Evolutionary conservation across 805 yeast genomes (phyloP).

Genomic region (Dipodascopsis uninucleata): DNA sequence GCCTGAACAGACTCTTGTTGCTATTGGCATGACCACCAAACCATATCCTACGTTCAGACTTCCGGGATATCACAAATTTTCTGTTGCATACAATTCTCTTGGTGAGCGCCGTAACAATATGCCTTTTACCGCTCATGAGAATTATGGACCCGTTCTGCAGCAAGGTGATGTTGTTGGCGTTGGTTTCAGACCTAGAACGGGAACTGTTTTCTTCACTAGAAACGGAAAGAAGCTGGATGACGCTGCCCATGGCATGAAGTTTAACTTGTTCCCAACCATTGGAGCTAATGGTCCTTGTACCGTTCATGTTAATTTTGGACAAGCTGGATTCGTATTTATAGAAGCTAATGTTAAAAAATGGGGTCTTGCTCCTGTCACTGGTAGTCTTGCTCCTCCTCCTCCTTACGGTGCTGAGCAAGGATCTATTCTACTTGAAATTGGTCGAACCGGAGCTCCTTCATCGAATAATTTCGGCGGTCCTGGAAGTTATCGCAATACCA

Average conservation of each 20-base stretch:
- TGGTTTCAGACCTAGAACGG: constrained; percentile 78
- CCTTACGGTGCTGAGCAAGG: constrained; percentile 76
- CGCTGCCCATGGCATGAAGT: constrained; percentile 65
- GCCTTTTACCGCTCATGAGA: constrained; percentile 58
- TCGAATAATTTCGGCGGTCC: constrained; percentile 8
- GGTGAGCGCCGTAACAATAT: constrained; percentile 79
- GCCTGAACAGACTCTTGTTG: constrained; percentile 47
- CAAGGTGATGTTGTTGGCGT: constrained; percentile 93
- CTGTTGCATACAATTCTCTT: constrained; percentile 81
- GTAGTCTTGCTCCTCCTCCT: constrained; percentile 89
- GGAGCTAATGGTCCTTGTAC: constrained; percentile 82
- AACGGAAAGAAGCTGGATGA: constrained; percentile 90
- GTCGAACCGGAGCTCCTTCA: constrained; percentile 12
- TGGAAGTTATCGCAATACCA: constrained; percentile 5
- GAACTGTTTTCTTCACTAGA: constrained; percentile 87
- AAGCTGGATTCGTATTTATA: constrained; percentile 80
- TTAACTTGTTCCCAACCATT: constrained; percentile 77
- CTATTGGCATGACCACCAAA: constrained; percentile 76
- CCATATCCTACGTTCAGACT: constrained; percentile 93
- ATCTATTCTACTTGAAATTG: constrained; percentile 66
- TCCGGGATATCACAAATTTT: constrained; percentile 86
- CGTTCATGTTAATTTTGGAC: constrained; percentile 86
- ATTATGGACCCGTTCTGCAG: constrained; percentile 56
- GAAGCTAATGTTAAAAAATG: constrained; percentile 92
- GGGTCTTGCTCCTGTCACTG: constrained; percentile 92